Base-by-base conservation (phyloP, 805 yeast species). In the Metschnikowia colocasiae region DNA sequence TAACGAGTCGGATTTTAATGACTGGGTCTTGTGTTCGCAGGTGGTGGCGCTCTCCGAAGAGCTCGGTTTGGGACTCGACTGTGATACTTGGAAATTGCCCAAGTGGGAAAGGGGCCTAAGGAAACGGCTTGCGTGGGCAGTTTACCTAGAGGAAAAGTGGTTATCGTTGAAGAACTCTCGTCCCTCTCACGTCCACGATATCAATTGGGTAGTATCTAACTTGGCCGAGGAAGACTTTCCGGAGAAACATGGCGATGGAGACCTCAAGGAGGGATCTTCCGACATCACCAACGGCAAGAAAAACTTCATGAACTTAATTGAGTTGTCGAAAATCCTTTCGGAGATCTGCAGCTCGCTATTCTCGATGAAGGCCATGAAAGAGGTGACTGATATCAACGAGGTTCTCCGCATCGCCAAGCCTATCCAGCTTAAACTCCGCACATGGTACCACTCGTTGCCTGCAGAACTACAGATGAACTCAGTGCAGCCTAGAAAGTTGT, bases 41-140 rank as follows among this genome's bases (percentile, higher is more conserved):
- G 87, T 92, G 19, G 91, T 88, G 5, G 85, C 95, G 0, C 66
- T 91, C 16, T 83, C 97, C 0, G 97, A 92, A 64, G 96, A 92
- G 56, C 70, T 92, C 15, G 97, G 98, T 0, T 70, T 92, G 9
- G 96, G 96, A 0, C 73, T 88, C n/a, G 92, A 91, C 60, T 91
- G 97, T 59, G 82, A 85, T 48, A 79, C 78, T 53, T 92, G 99
- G 99, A 83, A 86, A 58, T 68, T 92, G 30, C 98, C 98, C 0
- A 83, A 85, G 57, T 94, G 98, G 98, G 99, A 92, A 61, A 75
- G 95, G 43, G 95, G 95, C 5, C 68, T 92, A 41, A 75, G 99
- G 44, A 79, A 88, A 56, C 74, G 98, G 49, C 67, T 92, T 41
- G 96, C 97, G 0, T 92, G 99, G 98, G 97, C 97, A 0, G 94